Conservation (phyloP, 352 stramenopile genomes). For the Phytopythium helicoides region DNA sequence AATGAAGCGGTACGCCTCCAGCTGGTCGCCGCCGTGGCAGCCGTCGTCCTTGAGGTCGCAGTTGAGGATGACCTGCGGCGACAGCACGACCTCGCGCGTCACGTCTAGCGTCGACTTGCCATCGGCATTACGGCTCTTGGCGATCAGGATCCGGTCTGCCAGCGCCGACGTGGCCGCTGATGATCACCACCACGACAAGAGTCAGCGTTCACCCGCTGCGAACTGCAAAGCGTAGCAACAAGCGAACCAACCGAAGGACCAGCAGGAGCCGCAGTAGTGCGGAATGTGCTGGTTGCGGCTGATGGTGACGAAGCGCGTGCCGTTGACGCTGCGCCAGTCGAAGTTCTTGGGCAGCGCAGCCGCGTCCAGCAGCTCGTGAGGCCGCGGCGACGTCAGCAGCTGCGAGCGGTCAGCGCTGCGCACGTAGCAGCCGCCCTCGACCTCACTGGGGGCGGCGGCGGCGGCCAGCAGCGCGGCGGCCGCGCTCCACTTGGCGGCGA, state of each 20-base stretch:
- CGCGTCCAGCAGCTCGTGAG: slow-evolving; percentile 65
- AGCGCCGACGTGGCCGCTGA: slow-evolving; percentile 83
- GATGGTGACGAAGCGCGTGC: slow-evolving; percentile 80
- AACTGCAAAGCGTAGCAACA: no score
- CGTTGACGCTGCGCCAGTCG: slow-evolving; percentile 90
- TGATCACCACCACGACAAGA: slow-evolving; percentile 9
- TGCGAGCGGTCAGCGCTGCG: slow-evolving; percentile 70
- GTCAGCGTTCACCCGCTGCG: no score
- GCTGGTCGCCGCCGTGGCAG: slow-evolving; percentile 92
- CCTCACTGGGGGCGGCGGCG: slow-evolving; percentile 3
- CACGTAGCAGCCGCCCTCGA: slow-evolving; percentile 58
- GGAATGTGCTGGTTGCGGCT: slow-evolving; percentile 86
- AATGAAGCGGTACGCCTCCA: slow-evolving; percentile 92
- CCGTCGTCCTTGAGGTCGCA: slow-evolving; percentile 83
- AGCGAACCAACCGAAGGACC: slow-evolving; percentile 71
- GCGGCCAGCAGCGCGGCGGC: slow-evolving; percentile 3
- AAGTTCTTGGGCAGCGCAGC: slow-evolving; percentile 90
- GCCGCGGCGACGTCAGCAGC: slow-evolving; percentile 52
- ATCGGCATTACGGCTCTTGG: slow-evolving; percentile 54
- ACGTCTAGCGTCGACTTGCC: slow-evolving; percentile 61
- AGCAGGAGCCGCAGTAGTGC: slow-evolving; percentile 89
- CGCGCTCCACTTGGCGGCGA: slow-evolving; percentile 2
- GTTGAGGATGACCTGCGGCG: slow-evolving; percentile 86
- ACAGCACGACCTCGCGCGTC: slow-evolving; percentile 76
- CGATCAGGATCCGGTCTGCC: slow-evolving; percentile 83